Evolutionary conservation across 1,284 basidiomycete species (phyloP).

Genomic region (Austroboletus rostrupii): DNA sequence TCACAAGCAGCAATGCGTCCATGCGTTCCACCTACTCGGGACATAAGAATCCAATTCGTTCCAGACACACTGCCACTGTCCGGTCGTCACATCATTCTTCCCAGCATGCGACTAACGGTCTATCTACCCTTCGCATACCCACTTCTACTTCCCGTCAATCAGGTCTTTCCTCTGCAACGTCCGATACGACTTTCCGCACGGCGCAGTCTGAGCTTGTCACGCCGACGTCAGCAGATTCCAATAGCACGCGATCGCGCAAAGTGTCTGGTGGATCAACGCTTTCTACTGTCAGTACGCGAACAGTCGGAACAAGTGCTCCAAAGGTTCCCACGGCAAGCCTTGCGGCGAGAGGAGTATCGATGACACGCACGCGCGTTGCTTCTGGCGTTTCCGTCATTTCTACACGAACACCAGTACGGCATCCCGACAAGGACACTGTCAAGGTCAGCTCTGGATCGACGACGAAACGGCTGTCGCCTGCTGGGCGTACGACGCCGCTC

Average conservation of each 20-base stretch:
- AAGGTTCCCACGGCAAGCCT: constrained; percentile 6
- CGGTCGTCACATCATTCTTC: constrained; percentile 24
- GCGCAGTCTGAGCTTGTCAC: constrained; percentile 43
- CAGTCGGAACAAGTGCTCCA: constrained; percentile 29
- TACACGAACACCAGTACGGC: constrained; percentile 22
- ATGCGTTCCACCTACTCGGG: constrained; percentile 28
- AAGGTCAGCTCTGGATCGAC: constrained; percentile 23
- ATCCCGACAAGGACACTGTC: constrained; percentile 19
- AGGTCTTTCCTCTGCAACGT: constrained; percentile 45
- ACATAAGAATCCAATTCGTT: constrained; percentile 17
- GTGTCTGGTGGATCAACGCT: constrained; percentile 39
- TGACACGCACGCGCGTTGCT: constrained; percentile 18
- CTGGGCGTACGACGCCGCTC: constrained; percentile 26
- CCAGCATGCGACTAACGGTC: constrained; percentile 22
- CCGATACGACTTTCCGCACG: constrained; percentile 55
- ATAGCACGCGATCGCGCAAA: constrained; percentile 36
- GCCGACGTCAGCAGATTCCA: constrained; percentile 29
- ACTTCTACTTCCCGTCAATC: constrained; percentile 38
- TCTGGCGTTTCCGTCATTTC: constrained; percentile 30
- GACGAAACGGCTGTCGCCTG: constrained; percentile 21
- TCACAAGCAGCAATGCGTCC: constrained; percentile 25
- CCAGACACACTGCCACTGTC: constrained; percentile 13
- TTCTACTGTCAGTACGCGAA: constrained; percentile 37
- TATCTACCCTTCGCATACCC: constrained; percentile 32
- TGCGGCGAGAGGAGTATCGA: constrained; percentile 6